A percentile compares a stretch with the other conserved stretches of the same genome.
Conservation (phyloP, 2,329 filamentous ascomycete genomes). For the Aspergillus bombycis region DNA sequence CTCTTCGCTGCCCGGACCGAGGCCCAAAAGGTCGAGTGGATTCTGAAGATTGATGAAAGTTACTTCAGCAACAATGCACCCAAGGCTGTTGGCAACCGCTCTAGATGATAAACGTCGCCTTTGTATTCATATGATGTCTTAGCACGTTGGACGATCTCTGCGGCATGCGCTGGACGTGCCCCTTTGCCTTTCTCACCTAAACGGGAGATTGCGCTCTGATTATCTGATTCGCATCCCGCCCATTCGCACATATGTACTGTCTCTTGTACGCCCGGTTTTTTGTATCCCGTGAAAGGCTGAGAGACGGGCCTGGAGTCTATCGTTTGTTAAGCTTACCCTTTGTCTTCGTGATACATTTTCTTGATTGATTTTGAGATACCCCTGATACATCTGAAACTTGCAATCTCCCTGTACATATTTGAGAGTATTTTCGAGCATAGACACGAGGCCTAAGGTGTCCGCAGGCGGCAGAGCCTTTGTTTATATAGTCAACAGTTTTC, state of each 20-base stretch:
- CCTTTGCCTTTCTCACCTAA: constrained; percentile 4
- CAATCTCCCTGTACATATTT: constrained; percentile 38
- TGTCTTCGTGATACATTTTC: constrained; percentile 25
- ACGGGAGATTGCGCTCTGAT: not conserved
- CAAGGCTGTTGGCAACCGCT: constrained; percentile 28
- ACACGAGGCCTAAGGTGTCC: constrained; percentile 21
- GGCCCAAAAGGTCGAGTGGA: constrained; percentile 95
- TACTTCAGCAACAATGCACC: constrained; percentile 53
- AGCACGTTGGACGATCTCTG: constrained; percentile 10
- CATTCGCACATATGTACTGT: not conserved
- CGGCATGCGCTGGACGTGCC: constrained; percentile 9
- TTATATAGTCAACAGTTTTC: not conserved
- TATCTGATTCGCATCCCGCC: constrained; percentile 2
- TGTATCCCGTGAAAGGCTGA: constrained; percentile 16
- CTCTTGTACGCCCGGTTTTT: not conserved
- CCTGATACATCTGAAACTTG: constrained; percentile 39
- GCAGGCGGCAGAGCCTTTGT: constrained; percentile 18
- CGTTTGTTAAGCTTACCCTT: constrained; percentile 20
- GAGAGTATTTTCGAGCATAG: constrained; percentile 25
- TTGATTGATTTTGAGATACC: constrained; percentile 43
- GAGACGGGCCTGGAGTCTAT: constrained; percentile 25
- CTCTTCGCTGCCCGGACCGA: constrained; percentile 89
- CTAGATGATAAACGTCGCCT: constrained; percentile 21
- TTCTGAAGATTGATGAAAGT: constrained; percentile 88
- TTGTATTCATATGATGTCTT: constrained; percentile 17